These are phyloP conservation scores for Haberlea rhodopensis DNA, from an alignment of 257 asterid species.

Conservation along the genomic window DNA sequence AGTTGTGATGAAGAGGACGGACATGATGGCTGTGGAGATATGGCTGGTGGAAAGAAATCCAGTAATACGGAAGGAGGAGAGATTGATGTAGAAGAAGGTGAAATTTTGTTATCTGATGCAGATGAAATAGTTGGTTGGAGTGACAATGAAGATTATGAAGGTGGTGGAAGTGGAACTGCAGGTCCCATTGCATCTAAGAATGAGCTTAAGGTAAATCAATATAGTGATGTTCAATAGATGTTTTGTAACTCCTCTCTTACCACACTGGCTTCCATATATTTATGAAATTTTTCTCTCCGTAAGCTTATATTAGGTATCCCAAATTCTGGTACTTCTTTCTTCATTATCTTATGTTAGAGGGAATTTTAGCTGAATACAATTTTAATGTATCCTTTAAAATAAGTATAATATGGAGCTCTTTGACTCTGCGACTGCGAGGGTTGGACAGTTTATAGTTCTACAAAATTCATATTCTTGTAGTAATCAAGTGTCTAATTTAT, in stretches of 20 bases:
- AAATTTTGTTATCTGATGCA: conserved; percentile 48
- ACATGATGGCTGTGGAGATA: conserved; percentile 10
- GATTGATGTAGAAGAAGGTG: conserved; percentile 65
- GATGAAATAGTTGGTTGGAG: conserved; percentile 73
- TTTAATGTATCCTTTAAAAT: too few relatives aligned
- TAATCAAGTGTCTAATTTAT: too few relatives aligned
- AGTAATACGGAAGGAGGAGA: conserved; percentile 8
- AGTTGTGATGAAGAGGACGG: conserved; percentile 46
- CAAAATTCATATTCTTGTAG: too few relatives aligned
- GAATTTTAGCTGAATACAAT: too few relatives aligned
- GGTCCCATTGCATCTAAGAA: conserved; percentile 71
- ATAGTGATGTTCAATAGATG: not conserved
- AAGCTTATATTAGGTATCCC: too few relatives aligned
- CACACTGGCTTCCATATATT: not conserved
- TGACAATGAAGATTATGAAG: conserved; percentile 51
- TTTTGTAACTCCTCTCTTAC: not conserved
- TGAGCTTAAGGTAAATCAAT: conserved; percentile 52
- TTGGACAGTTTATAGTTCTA: too few relatives aligned
- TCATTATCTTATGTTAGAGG: too few relatives aligned
- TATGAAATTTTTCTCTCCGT: not conserved
- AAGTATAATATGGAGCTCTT: too few relatives aligned
- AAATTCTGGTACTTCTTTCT: too few relatives aligned
- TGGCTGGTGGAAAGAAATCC: conserved; percentile 26
- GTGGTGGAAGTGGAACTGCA: conserved; percentile 28
- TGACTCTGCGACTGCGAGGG: too few relatives aligned